Conservation (phyloP, 371 early-diverging fungal species). For the Mortierella sp. region DNA sequence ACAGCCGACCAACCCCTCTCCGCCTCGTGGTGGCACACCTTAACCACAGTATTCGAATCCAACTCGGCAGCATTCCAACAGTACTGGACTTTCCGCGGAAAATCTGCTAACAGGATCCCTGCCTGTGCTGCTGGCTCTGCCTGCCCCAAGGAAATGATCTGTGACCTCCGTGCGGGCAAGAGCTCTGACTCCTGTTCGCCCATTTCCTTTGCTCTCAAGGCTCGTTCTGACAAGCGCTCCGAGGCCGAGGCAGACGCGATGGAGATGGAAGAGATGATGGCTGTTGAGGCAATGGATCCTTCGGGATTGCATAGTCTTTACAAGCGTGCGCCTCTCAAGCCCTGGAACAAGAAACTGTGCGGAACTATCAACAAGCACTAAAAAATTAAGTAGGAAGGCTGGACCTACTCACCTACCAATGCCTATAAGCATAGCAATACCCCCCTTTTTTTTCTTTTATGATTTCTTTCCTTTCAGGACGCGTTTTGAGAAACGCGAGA, state of each 20-base stretch:
- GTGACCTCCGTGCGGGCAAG: constrained; percentile 64
- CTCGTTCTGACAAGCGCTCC: neutral
- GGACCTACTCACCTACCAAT: neutral
- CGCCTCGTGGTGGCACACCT: constrained; percentile 75
- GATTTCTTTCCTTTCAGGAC: neutral
- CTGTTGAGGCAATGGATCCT: neutral
- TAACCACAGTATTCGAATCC: constrained; percentile 63
- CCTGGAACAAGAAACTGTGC: constrained; percentile 45
- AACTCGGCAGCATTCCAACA: constrained; percentile 57
- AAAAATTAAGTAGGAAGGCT: neutral
- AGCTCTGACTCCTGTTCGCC: constrained; percentile 50
- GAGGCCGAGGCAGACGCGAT: neutral
- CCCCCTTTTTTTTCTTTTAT: neutral
- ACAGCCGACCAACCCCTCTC: constrained; percentile 56
- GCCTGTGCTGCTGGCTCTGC: constrained; percentile 50
- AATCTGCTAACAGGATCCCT: constrained; percentile 57
- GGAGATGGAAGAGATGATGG: neutral
- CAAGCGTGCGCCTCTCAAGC: constrained; percentile 32
- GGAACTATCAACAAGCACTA: constrained; percentile 11
- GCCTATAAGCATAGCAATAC: constrained; percentile 35
- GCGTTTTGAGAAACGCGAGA: neutral
- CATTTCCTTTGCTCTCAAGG: constrained; percentile 1
- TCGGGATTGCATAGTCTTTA: constrained; percentile 23
- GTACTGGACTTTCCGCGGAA: constrained; percentile 60
- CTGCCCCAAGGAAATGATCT: constrained; percentile 60